Evolutionary conservation across 768 basidiomycete genomes (phyloP), one percentile per base, ranked within the genome.

Genomic region (Phlebiopsis flavidoalba): DNA sequence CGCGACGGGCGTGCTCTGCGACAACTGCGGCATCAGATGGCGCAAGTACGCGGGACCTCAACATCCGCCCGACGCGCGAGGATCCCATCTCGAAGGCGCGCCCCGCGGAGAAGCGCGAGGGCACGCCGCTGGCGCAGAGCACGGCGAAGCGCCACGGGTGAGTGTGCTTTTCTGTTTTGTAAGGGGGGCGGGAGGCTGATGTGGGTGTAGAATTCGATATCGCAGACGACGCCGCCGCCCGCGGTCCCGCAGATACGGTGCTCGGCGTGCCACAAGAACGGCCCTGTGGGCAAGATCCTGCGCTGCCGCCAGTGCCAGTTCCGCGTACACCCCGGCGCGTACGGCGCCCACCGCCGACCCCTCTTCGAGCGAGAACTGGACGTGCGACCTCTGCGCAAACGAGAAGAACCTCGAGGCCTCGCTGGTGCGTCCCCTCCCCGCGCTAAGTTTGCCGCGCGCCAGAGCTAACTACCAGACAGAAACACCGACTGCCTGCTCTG

Each of bases 21-120:
- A 95, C 50, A 79, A 73, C 31, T 97, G 94, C 68, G 94, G 94
- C 12, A 82, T 85, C 49, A 89, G 89, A 64, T 97, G 93, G 89
- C 80, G 94, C 66, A 97, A 95, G 74, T 97, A 97, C 70, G 94
- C 92, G 0, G n/a, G 93, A 95, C 65, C 77, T 95, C 53, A 91
- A 87, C 65, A 86, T 89, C 24, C 79, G 89, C 46, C 86, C 87
- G 8, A 60, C 85, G 19, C 82, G 89, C 31, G 90, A 93, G 59
- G 89, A 91, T 50, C 69, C 76, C 31, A 74, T 74, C 64, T 68
- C 68, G 68, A 66, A 70, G 52, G 58, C n/a, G 69, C 19, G 65
- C 40, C 56, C 67, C 10, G 69, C 68, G 11, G 81, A 84, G 60
- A 86, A 85, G 74, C 77, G 83, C 21, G 84, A 87, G 62, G 90